A percentile compares a stretch with the other conserved stretches of the same genome.
Evolutionary conservation across 139 green algal species (phyloP).

Genomic region (Micractinium conductrix): DNA sequence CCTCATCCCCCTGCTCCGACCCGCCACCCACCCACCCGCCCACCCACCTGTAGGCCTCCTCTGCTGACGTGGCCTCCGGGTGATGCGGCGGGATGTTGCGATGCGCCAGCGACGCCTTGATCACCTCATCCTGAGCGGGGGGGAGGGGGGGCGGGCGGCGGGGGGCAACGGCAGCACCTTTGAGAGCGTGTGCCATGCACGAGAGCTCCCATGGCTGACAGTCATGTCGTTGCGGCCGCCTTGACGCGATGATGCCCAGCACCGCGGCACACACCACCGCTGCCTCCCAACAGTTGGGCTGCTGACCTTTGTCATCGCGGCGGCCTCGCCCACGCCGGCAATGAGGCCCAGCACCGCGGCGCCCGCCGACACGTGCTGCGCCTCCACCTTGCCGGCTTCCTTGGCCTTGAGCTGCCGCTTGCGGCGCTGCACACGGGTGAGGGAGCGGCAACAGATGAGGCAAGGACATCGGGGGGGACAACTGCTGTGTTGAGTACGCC

Average conservation of each 20-base stretch:
- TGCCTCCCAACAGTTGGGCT: background rate
- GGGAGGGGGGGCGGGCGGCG: background rate
- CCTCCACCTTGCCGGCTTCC: slow-evolving; percentile 39
- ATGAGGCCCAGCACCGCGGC: slow-evolving; percentile 43
- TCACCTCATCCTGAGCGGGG: slow-evolving; percentile 39
- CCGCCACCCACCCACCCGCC: too few relatives aligned
- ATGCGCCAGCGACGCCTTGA: slow-evolving; percentile 29
- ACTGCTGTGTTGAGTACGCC: too few relatives aligned
- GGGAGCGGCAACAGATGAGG: too few relatives aligned
- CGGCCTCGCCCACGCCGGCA: slow-evolving; percentile 2
- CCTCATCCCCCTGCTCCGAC: too few relatives aligned
- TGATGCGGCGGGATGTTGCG: slow-evolving; percentile 62
- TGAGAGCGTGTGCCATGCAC: background rate
- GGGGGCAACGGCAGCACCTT: background rate
- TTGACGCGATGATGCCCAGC: background rate
- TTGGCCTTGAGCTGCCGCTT: slow-evolving; percentile 42
- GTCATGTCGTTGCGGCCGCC: background rate
- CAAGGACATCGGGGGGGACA: too few relatives aligned
- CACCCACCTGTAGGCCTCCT: slow-evolving; percentile 63
- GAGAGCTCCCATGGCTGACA: background rate
- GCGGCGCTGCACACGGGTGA: slow-evolving; percentile 49
- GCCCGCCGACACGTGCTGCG: slow-evolving; percentile 37
- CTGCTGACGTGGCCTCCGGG: slow-evolving; percentile 34
- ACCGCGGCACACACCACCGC: background rate
- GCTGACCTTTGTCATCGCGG: background rate